Evolutionary conservation across 192 early-diverging fungal genomes (phyloP), one percentile per base, ranked within the genome.

Genomic region (Linnemannia schmuckeri): DNA sequence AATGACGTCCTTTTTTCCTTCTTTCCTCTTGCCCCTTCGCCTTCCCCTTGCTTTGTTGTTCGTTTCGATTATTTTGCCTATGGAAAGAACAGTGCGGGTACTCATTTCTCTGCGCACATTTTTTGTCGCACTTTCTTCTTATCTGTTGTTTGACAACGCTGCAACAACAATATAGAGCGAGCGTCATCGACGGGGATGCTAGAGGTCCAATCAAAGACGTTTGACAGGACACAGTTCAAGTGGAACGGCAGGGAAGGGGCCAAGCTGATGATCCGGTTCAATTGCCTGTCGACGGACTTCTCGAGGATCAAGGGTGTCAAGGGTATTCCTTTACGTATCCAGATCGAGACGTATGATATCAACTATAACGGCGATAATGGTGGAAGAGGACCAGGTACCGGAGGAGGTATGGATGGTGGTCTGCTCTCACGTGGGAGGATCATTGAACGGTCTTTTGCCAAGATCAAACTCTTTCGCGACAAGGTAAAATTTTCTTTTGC

Each of bases 231-330:
- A 35, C 82, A 92, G 18, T 94, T 96, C 87, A 90, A 92, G 55
- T 96, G 95, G 95, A 91, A 93, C 55, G 94, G 94, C 6, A 90
- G 90, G 38, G 88, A 88, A 35, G 92, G 93, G 7, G 93, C 94
- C 70, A 94, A 93, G 52, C 81, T 96, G 27, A 89, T 92, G 83
- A 76, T 96, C 46, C 90, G 92, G 55, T 96, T 95, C 79, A 94
- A 94, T 81, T 95, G 94, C 82, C 85, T 96, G 30, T 96, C 95
- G 3, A 96, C 95, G 0, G 95, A 96, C 75, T 96, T 96, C 84
- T 95, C 93, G 61, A 83, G 94, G n/a, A 94, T 96, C 81, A 96
- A 96, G 88, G 95, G 94, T 47, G 94, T 95, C 63, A 96, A 95
- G 81, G 95, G 95, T 8, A 94, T 95, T 41, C 94, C 94, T 35